Base-by-base conservation (phyloP, 1,284 basidiomycete genomes). In the Malassezia restricta region DNA sequence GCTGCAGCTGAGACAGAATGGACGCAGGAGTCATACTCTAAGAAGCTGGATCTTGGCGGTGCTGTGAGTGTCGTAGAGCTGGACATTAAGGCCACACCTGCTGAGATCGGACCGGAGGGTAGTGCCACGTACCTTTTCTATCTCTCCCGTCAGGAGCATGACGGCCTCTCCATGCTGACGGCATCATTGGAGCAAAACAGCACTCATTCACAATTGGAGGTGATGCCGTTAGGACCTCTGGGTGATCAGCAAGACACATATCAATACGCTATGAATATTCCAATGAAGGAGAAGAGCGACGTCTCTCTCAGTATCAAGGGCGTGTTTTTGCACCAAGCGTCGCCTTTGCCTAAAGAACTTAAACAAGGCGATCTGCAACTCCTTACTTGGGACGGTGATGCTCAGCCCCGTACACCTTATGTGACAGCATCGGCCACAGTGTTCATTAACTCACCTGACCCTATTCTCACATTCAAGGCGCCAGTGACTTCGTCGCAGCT, bases 401-500 rank as follows among this genome's bases (percentile, higher is more conserved):
- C 77, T 83, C 81, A 85, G 63, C 81, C 92, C 8, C 76, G 88
- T 55, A 88, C 85, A 64, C 85, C 86, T 38, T 95, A 94, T 74
- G 70, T 77, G 29, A 88, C 86, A n/a, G 74, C 78, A 45, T 81
- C 84, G 17, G 88, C 89, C 71, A 79, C 86, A 35, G 84, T 87
- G 37, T 92, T 91, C 76, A 76, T 94, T 47, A 27, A 60, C 46
- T 41, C 47, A 27, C 47, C 49, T 24, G 47, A 54, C 7, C 48
- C 54, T 17, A 64, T 62, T 38, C 14, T 61, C 43, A 59, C 61
- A 46, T 59, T 38, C 31, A 51, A 47, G 40, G 47, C 84, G 1
- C 70, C 79, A 52, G 76, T 77, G 37, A 63, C 83, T 8, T 78
- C 74, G 11, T 84, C 85, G 50, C 87, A 86, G 74, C 81, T 84